Percentiles rank a stretch among this genome's conserved stretches.
Conservation (phyloP, 108 stramenopile species). For the Cyclotella sp. region DNA sequence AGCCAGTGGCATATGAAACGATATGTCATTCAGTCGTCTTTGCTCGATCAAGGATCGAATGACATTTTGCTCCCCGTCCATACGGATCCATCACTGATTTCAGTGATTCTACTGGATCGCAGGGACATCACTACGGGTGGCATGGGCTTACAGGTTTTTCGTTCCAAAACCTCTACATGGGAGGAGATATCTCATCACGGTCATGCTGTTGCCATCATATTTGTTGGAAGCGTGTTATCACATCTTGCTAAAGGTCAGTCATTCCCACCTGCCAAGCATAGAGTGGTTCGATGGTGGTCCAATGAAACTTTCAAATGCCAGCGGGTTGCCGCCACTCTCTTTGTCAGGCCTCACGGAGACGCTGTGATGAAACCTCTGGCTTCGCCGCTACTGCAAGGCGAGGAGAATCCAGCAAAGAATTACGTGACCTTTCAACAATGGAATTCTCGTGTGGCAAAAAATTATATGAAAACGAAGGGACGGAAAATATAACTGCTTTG, state of each 20-base stretch:
- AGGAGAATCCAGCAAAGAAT: slow-evolving; percentile 25
- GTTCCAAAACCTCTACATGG: slow-evolving; percentile 43
- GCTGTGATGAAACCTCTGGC: slow-evolving; percentile 61
- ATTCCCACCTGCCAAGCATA: slow-evolving; percentile 74
- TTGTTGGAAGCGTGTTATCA: slow-evolving; percentile 77
- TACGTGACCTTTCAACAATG: slow-evolving; percentile 40
- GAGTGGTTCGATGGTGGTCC: slow-evolving; percentile 52
- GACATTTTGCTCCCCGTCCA: slow-evolving; percentile 68
- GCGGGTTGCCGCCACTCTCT: slow-evolving; percentile 79
- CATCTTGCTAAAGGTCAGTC: slow-evolving; percentile 60
- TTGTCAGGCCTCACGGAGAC: slow-evolving; percentile 69
- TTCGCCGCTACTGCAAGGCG: slow-evolving; percentile 25
- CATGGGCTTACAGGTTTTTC: slow-evolving; percentile 64
- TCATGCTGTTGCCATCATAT: slow-evolving; percentile 74
- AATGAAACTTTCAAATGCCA: not conserved
- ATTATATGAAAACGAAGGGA: slow-evolving; percentile 46
- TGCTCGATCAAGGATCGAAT: slow-evolving; percentile 2
- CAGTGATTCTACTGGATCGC: slow-evolving; percentile 73
- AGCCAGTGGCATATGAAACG: slow-evolving; percentile 90
- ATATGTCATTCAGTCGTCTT: slow-evolving; percentile 46
- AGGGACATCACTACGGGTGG: slow-evolving; percentile 49
- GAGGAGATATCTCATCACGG: slow-evolving; percentile 65
- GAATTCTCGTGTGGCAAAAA: slow-evolving; percentile 49
- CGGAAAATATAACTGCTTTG: not conserved
- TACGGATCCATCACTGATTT: slow-evolving; percentile 88